A percentile compares a stretch with the other conserved stretches of the same genome.
Evolutionary conservation across 345 rosid genomes (phyloP).

Genomic region (Eucalyptus melliodora): DNA sequence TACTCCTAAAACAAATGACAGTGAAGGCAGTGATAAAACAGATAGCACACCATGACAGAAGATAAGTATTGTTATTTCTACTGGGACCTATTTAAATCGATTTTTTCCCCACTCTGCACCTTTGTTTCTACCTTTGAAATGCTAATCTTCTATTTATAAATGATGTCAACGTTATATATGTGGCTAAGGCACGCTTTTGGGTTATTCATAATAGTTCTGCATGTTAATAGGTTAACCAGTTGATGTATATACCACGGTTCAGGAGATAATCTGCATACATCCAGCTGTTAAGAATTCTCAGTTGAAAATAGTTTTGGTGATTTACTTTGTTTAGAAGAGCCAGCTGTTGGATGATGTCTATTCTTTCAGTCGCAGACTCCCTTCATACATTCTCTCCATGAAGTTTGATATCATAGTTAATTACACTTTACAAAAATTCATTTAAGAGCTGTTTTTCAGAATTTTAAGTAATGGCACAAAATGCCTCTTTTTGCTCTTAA

Average conservation of each 20-base stretch:
- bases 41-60: constrained; percentile 10
- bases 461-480: background rate
- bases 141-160: background rate
- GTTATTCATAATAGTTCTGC: background rate
- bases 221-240: background rate
- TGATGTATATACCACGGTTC: background rate
- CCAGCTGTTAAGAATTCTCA: background rate
- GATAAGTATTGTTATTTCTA: background rate
- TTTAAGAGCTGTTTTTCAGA: background rate
- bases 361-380: background rate
- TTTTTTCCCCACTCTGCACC: background rate
- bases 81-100: background rate
- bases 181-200: background rate
- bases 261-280: background rate
- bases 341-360: background rate
- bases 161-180: background rate
- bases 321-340: background rate
- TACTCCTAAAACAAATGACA: constrained; percentile 14
- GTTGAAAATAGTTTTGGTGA: background rate
- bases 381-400: background rate
- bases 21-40: constrained; percentile 31
- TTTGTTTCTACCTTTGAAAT: background rate
- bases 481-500: background rate
- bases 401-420: background rate
- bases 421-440: background rate